A percentile compares a stretch with the other conserved stretches of the same genome.
Conservation (phyloP, 2,329 filamentous ascomycete species). For the Clonostachys rhizophaga region DNA sequence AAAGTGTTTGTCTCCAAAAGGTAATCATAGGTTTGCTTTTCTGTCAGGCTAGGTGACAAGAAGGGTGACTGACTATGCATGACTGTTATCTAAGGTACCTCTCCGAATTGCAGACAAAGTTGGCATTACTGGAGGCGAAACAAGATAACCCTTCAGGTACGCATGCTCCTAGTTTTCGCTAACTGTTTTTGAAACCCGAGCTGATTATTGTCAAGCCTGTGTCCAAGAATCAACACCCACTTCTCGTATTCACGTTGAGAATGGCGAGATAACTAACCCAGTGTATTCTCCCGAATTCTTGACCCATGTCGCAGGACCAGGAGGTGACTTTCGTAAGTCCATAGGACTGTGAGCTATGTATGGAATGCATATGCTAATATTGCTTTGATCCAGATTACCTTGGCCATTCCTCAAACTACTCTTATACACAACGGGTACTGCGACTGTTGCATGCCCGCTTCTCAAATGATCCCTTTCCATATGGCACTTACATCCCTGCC, state of each 20-base stretch:
- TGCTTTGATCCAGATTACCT: slow-evolving; percentile 33
- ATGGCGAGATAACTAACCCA: slow-evolving; percentile 9
- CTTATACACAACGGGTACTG: slow-evolving; percentile 44
- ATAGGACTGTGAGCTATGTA: slow-evolving; percentile 30
- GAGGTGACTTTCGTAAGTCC: slow-evolving; percentile 32
- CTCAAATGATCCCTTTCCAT: slow-evolving; percentile 34
- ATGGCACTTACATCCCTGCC: slow-evolving; percentile 41
- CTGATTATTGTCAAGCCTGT: too few species aligned
- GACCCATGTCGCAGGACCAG: slow-evolving; percentile 33
- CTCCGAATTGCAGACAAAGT: slow-evolving; percentile 23
- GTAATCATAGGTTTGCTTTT: slow-evolving; percentile 14
- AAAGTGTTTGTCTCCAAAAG: slow-evolving; percentile 42
- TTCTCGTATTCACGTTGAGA: slow-evolving; percentile 4
- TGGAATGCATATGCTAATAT: too few species aligned
- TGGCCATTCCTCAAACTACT: slow-evolving; percentile 52
- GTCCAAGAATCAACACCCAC: neutral
- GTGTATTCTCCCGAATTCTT: slow-evolving; percentile 18
- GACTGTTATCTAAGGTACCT: slow-evolving; percentile 19
- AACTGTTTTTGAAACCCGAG: neutral
- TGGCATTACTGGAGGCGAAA: slow-evolving; percentile 3
- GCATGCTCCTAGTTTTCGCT: slow-evolving; percentile 9
- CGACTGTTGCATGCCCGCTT: slow-evolving; percentile 39
- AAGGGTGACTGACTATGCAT: slow-evolving; percentile 1
- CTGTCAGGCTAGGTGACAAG: slow-evolving; percentile 8
- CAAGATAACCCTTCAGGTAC: neutral